Conservation (phyloP, 2,329 filamentous ascomycete genomes). For the Dendrostoma leiphaemia region DNA sequence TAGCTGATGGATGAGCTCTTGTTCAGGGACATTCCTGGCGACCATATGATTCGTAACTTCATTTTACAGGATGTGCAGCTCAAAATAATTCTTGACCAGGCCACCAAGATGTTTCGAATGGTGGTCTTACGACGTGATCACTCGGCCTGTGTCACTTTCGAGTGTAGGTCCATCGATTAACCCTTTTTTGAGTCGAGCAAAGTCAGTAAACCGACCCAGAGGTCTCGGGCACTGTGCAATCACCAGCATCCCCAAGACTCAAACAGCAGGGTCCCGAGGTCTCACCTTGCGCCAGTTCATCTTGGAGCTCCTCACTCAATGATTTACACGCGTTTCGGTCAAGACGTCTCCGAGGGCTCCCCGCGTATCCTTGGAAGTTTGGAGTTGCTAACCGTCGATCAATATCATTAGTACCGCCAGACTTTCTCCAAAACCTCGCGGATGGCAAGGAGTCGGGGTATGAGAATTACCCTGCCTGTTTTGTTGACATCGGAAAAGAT, state of each 20-base stretch:
- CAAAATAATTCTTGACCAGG: neutral
- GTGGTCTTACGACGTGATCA: neutral
- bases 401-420: neutral
- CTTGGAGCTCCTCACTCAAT: no score
- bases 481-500: neutral
- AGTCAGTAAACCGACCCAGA: no score
- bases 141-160: neutral
- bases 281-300: no score
- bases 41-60: neutral
- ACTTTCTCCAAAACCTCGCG: neutral
- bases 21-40: neutral
- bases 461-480: neutral
- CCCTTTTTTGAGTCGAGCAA: no score
- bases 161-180: no score
- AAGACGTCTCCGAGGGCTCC: no score
- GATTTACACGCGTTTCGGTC: no score
- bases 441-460: neutral
- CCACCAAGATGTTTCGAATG: neutral
- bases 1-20: neutral
- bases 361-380: no score
- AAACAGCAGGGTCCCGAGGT: no score
- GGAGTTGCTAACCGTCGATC: neutral
- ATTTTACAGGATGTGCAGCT: neutral
- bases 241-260: no score
- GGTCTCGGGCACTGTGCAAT: no score